Evolutionary conservation across 768 basidiomycete species (phyloP).

Genomic region (Suillus decipiens): DNA sequence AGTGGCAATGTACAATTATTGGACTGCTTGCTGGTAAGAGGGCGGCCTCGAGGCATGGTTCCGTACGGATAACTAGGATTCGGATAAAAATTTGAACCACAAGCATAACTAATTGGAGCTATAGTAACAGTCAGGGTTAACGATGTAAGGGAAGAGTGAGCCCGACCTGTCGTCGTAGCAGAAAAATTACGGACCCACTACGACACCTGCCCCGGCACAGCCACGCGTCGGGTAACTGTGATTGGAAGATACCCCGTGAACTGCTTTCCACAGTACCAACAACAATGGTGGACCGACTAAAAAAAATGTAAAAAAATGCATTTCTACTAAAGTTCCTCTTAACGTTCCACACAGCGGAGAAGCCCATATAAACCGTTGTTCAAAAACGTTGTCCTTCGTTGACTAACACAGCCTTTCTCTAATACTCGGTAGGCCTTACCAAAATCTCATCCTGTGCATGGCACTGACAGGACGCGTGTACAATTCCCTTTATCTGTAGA

Average conservation of each 20-base stretch:
- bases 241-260: conserved; percentile 13
- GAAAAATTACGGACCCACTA: not conserved
- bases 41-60: conserved; percentile 3
- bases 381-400: not conserved
- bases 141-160: not conserved
- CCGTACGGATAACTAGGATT: not conserved
- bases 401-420: not conserved
- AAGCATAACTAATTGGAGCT: not conserved
- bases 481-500: conserved; percentile 7
- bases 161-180: not conserved
- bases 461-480: conserved; percentile 9
- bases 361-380: not conserved
- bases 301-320: not conserved
- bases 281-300: not conserved
- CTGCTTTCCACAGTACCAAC: not conserved
- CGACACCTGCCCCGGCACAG: conserved; percentile 6
- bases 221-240: conserved; percentile 13
- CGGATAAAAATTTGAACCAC: not conserved
- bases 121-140: conserved; percentile 3
- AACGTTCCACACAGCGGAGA: not conserved
- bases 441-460: not conserved
- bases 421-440: not conserved
- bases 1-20: not conserved
- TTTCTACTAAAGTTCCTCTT: not conserved
- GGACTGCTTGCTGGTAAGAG: not conserved